Percentiles rank a stretch among this genome's conserved stretches.
These are phyloP conservation scores for Hanseniaspora valbyensis DNA, from an alignment of 805 yeast genomes.

Conservation along the genomic window DNA sequence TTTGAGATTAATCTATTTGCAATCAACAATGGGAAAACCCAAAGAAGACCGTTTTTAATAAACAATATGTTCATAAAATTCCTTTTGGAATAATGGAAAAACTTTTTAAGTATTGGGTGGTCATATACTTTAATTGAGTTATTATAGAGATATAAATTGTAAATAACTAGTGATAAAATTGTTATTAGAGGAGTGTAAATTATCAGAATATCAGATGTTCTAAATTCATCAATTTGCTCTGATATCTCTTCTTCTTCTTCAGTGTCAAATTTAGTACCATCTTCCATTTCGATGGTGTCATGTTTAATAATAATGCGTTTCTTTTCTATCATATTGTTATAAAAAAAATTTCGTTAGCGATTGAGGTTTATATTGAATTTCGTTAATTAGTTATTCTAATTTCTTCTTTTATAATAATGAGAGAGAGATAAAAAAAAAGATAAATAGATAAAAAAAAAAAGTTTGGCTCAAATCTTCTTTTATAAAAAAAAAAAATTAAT, in stretches of 20 bases:
- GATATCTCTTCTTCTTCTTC: neutral
- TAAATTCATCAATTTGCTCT: neutral
- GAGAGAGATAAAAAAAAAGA: too few species aligned
- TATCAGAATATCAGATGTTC: neutral
- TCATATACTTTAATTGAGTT: neutral
- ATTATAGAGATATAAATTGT: slow-evolving; percentile 3
- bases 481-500: too few species aligned
- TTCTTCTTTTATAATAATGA: too few species aligned
- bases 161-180: neutral
- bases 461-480: too few species aligned
- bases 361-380: neutral
- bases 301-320: neutral
- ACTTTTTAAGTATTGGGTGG: neutral
- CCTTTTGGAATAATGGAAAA: slow-evolving; percentile 10
- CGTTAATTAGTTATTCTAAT: too few species aligned
- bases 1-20: slow-evolving; percentile 19
- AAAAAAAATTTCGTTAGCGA: too few species aligned
- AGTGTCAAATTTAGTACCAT: neutral
- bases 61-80: slow-evolving; percentile 49
- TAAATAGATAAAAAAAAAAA: too few species aligned
- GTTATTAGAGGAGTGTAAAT: slow-evolving; percentile 8
- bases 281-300: neutral
- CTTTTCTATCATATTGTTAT: neutral
- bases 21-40: slow-evolving; percentile 37
- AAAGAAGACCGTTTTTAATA: slow-evolving; percentile 87